These are phyloP conservation scores for Arthroderma sp. DNA, from an alignment of 2,329 filamentous ascomycete species.

Conservation along the genomic window DNA sequence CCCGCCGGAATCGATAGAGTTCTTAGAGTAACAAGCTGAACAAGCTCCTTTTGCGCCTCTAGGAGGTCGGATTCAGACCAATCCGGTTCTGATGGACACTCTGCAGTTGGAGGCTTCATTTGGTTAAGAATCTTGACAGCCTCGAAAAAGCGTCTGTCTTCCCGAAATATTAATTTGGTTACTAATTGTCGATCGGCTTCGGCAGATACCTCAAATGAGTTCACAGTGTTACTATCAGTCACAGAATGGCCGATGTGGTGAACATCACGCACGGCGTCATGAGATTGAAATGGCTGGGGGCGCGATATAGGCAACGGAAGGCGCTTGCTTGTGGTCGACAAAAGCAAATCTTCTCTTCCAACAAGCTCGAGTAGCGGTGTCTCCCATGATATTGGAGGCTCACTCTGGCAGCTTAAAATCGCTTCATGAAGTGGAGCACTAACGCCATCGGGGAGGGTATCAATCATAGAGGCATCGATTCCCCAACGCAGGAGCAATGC, in stretches of 20 bases:
- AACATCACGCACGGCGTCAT: constrained; percentile 59
- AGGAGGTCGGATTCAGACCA: constrained; percentile 80
- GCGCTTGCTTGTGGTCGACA: constrained; percentile 44
- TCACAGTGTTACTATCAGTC: constrained; percentile 35
- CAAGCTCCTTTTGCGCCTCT: constrained; percentile 83
- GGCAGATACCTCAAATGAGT: constrained; percentile 61
- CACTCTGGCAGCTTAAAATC: constrained; percentile 70
- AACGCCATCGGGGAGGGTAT: constrained; percentile 77
- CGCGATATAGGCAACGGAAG: constrained; percentile 21
- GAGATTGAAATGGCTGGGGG: constrained; percentile 38
- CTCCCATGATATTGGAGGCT: constrained; percentile 66
- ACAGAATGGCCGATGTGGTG: constrained; percentile 54
- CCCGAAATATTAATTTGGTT: constrained; percentile 75
- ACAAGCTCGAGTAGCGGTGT: constrained; percentile 59
- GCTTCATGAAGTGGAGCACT: constrained; percentile 68
- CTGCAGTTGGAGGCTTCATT: constrained; percentile 63
- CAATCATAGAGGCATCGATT: constrained; percentile 51
- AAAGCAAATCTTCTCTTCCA: constrained; percentile 66
- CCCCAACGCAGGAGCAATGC: constrained; percentile 60
- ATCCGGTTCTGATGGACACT: constrained; percentile 57
- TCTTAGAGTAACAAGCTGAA: constrained; percentile 71
- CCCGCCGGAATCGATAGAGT: constrained; percentile 83
- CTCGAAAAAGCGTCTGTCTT: constrained; percentile 81
- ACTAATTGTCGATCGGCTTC: constrained; percentile 74
- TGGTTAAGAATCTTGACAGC: constrained; percentile 77